phyloP scores from a whole-genome alignment of 148 eudicot species.

The Spergularia bocconei region DNA sequence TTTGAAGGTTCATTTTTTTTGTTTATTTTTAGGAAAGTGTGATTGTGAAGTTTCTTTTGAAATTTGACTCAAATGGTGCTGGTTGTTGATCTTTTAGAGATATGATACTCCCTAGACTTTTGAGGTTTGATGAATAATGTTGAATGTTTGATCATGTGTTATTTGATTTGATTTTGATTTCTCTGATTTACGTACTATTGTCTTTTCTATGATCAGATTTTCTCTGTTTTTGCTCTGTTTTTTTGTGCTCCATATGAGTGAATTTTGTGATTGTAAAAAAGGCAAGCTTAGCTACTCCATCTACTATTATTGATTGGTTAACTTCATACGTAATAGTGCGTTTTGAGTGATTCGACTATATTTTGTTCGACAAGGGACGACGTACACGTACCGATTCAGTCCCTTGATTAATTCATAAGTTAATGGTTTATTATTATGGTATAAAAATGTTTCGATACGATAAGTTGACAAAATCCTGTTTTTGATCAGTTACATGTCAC shows the following conservation, averaged over 20 bases:
- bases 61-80: neutral
- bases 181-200: too few species aligned
- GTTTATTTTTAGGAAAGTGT: neutral
- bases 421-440: neutral
- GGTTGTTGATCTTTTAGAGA: slow-evolving; percentile 17
- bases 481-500: neutral
- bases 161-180: neutral
- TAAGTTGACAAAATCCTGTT: neutral
- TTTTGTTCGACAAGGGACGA: too few species aligned
- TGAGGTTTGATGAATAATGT: neutral
- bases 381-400: too few species aligned
- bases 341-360: too few species aligned
- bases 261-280: too few species aligned
- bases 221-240: too few species aligned
- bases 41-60: neutral
- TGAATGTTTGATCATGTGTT: neutral
- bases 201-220: too few species aligned
- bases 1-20: neutral
- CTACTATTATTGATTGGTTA: too few species aligned
- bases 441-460: neutral
- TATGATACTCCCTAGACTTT: neutral
- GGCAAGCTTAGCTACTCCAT: too few species aligned
- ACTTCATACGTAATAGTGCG: too few species aligned
- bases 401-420: too few species aligned
- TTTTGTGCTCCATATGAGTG: too few species aligned